These are phyloP conservation scores for Fusarium brevicatenulatum DNA, from an alignment of 2,329 filamentous ascomycete species.

Conservation along the genomic window DNA sequence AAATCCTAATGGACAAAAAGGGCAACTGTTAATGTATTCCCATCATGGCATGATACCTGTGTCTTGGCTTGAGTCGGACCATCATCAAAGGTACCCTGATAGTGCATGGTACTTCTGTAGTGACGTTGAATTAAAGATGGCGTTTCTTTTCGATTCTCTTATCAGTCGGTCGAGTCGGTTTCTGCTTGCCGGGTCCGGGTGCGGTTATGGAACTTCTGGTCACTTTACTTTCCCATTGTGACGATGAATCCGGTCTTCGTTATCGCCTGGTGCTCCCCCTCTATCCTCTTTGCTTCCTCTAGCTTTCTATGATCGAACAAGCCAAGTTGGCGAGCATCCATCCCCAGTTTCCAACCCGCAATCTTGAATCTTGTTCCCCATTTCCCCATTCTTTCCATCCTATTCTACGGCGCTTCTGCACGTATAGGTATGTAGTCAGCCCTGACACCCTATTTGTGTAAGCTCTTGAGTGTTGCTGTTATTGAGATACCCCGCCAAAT, in stretches of 20 bases:
- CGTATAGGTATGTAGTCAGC: neutral
- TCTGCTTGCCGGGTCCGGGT: conserved; percentile 15
- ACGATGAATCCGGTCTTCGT: conserved; percentile 36
- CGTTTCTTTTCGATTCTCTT: conserved; percentile 34
- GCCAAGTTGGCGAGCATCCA: conserved; percentile 2
- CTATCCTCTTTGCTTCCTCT: conserved; percentile 6
- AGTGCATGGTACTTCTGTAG: conserved; percentile 20
- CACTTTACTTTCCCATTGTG: conserved; percentile 37
- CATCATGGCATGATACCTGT: conserved; percentile 22
- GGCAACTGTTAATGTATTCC: conserved; percentile 30
- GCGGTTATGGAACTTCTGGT: conserved; percentile 16
- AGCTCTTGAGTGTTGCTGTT: neutral
- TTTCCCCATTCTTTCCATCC: conserved; percentile 37
- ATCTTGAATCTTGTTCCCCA: conserved; percentile 26
- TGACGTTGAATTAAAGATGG: conserved; percentile 32
- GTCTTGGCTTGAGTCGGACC: conserved; percentile 8
- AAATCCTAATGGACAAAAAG: conserved; percentile 27
- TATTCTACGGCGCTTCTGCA: conserved; percentile 25
- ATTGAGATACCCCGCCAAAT: conserved; percentile 20
- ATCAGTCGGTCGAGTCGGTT: conserved; percentile 41
- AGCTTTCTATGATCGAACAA: conserved; percentile 1
- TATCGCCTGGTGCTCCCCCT: conserved; percentile 34
- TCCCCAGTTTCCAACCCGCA: conserved; percentile 37
- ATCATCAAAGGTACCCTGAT: conserved; percentile 21
- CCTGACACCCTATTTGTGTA: neutral